Base-by-base conservation (phyloP, 2,329 filamentous ascomycete genomes). In the Venturia nashicola region DNA sequence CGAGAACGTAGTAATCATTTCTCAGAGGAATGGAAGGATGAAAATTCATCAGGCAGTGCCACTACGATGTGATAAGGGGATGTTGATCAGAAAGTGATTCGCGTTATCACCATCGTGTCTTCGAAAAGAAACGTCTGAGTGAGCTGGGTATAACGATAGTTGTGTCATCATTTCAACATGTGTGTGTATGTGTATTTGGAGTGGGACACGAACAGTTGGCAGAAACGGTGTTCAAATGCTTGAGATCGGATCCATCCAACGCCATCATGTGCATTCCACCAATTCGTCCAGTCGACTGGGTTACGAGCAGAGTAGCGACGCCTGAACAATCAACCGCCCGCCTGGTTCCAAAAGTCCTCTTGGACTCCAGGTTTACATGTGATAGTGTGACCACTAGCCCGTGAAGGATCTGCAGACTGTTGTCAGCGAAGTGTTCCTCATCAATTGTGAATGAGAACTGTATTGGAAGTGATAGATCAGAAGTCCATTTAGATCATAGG, bases 91-190 rank as follows among this genome's bases (percentile, higher is more conserved):
- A 77, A 80, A 80, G 76, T 57, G 77, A 81, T 78, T 83, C 88
- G 91, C 80, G 78, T 95, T 94, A 87, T 87, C 90, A 91, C 89
- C 91, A 96, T 86, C 79, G 86, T 86, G 89, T 85, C 74, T 69
- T 57, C 18, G 20, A 27, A 51, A 79, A 83, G 40, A 46, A 83
- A 90, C 87, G 87, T 97, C 89, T 90, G 90, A 96, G 92, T 97
- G 93, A 97, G 92, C 92, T 97, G 92, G 91, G 93, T 93, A 84
- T 94, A 92, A 92, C 90, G 90, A 86, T 85, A 80, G 77, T 81
- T 84, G 81, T 65, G 78, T 96, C 91, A 97, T 97, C 91, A 91
- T 87, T 72, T 77, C 73, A 74, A 72, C 39, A 48, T 42, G 64
- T 48, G 43, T 32, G 12, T 57, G 43, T 32, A 5, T 57, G 16